Evolutionary conservation across 495 filamentous ascomycete species (phyloP), one percentile per base, ranked within the genome.

Genomic region (Copromyces sp.): DNA sequence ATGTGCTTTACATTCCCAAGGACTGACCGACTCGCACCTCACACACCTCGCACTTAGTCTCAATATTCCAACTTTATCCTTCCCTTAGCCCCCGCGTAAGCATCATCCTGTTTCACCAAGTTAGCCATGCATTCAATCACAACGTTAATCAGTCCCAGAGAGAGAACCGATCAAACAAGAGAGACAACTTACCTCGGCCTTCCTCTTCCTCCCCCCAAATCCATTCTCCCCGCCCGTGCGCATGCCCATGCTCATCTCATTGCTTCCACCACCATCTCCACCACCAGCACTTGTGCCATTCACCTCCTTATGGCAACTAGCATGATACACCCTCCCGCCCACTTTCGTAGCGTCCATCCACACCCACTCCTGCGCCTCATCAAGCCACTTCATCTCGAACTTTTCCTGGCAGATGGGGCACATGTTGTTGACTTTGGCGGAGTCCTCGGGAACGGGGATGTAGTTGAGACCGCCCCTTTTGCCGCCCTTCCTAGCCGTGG

Each of bases 361-460:
- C 39, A 99, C 97, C 86, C 94, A 98, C 73, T 98, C 94, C 80
- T 98, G 93, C 24, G 89, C 92, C 73, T 95, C 93, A 74, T 97
- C 93, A 20, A 93, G 90, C 92, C 93, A 98, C 42, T 85, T 85
- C 73, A 89, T 94, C 80, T 95, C 91, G 72, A 98, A 97, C 75
- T 91, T 91, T 82, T 99, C 95, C 80, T 97, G 94, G 80, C 95
- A 98, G 75, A 99, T 95, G 40, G 93, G 92, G 76, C 95, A 99
- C 4, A 91, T 87, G 37, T 85, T 89, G 74, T 90, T 92, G 20
- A 89, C 87, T 40, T 91, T 82, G 4, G 86, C 24, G 17, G 70
- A 84, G 32, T 91, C 88, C 76, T 92, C 90, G 2, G 94, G 95
- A 9, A 94, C 94, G 9, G 89, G 88, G 37, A 99, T 89, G 80